Base-by-base conservation (phyloP, 139 green algal species). In the Nannochloris sp. region DNA sequence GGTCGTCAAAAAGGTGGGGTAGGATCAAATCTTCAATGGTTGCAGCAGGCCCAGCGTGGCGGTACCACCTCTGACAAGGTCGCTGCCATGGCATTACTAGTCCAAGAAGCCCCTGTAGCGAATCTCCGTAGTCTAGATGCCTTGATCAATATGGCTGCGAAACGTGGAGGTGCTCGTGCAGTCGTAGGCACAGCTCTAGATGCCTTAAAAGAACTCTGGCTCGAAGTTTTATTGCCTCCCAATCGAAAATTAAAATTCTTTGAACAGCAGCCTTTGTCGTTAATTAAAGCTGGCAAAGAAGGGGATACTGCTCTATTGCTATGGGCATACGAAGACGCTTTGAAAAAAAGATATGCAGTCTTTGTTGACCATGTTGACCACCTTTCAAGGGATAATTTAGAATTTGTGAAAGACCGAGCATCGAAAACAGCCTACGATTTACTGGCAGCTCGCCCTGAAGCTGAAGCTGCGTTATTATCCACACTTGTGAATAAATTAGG, bases 401-500 rank as follows among this genome's bases (percentile, higher is more conserved):
- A 92, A 7, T 95, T 81, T 51, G 12, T 95, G 23, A 93, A 92
- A 65, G 84, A 95, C 37, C 79, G 82, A 54, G 78, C 85, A 1
- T 38, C 86, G 8, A 87, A 87, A 65, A 65, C 64, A 8, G 25
- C 72, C 25, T 82, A 59, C 42, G 71, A 79, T 37, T 71, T 89
- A 58, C 73, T 88, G 4, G 32, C 25, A 3, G 29, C 19, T 25
- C 80, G 81, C 36, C 81, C 81, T 6, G 82, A 88, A 61, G 54
- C 60, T 48, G 86, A 93, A 63, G 75, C 57, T 9, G 54, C 34
- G 53, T 81, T 97, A 64, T 83, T 97, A 55, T 8, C 72, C 0
- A 68, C 71, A 1, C 60, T 97, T n/a, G 83, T 96, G 8, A 97
- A 97, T 86, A 97, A 97, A 79, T 83, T 97, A 39, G 91, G 91